Evolutionary conservation across 805 yeast species (phyloP).

Genomic region (Maudiozyma bulderi): DNA sequence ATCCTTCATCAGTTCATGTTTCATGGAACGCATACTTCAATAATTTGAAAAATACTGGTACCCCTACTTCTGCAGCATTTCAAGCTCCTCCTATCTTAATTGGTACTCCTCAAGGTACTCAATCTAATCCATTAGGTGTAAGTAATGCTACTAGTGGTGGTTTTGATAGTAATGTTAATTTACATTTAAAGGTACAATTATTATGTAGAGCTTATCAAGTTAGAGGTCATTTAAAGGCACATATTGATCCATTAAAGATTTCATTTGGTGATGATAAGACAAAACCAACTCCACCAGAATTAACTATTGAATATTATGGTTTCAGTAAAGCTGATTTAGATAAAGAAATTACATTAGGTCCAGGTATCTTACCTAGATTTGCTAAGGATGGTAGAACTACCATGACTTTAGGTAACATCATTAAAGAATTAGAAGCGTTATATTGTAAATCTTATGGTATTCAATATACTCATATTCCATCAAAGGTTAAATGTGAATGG

Average conservation of each 20-base stretch:
- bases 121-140: slow-evolving; percentile 39
- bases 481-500: slow-evolving; percentile 96
- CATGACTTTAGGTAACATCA: slow-evolving; percentile 69
- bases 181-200: slow-evolving; percentile 91
- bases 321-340: slow-evolving; percentile 80
- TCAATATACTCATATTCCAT: slow-evolving; percentile 94
- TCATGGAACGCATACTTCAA: slow-evolving; percentile 97
- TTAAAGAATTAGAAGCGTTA: slow-evolving; percentile 66
- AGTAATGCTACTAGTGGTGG: slow-evolving; percentile 33
- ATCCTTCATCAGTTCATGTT: slow-evolving; percentile 83
- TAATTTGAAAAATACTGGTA: slow-evolving; percentile 64
- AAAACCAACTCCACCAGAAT: slow-evolving; percentile 62
- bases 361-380: slow-evolving; percentile 93
- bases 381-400: slow-evolving; percentile 50
- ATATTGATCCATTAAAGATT: slow-evolving; percentile 89
- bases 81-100: slow-evolving; percentile 85
- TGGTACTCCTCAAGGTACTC: slow-evolving; percentile 70
- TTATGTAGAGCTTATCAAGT: slow-evolving; percentile 98
- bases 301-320: slow-evolving; percentile 86
- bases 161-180: slow-evolving; percentile 52
- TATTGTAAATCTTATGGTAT: slow-evolving; percentile 88
- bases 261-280: slow-evolving; percentile 62
- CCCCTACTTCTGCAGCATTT: slow-evolving; percentile 66
- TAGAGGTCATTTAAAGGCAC: slow-evolving; percentile 93
- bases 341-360: slow-evolving; percentile 82